phyloP scores from a whole-genome alignment of 2,329 filamentous ascomycete genomes.

The Colletotrichum sp. region DNA sequence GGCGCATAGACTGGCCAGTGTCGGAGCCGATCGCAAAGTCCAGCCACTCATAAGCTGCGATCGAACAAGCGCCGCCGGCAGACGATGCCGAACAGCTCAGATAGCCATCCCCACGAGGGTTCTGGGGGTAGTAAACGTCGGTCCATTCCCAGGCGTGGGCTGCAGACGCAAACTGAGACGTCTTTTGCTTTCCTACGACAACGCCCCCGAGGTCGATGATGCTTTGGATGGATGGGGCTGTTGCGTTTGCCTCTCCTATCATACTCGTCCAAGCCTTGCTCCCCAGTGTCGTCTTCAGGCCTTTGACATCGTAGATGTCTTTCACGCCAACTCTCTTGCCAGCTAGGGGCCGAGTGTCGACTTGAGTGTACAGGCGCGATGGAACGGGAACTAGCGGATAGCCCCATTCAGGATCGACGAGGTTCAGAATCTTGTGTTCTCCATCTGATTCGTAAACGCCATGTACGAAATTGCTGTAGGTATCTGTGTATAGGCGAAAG shows the following conservation, averaged over 20 bases:
- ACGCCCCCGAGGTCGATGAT: not conserved
- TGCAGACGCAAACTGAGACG: not conserved
- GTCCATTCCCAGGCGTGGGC: not conserved
- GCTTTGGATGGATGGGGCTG: not conserved
- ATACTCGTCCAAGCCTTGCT: not conserved
- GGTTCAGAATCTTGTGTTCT: not conserved
- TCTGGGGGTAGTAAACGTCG: not conserved
- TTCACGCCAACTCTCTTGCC: not conserved
- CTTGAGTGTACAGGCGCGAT: not conserved
- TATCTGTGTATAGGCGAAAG: not conserved
- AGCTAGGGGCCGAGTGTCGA: fast-evolving
- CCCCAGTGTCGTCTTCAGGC: not conserved
- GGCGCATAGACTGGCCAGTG: not conserved
- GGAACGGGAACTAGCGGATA: fast-evolving
- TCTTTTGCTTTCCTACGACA: not conserved
- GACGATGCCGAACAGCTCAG: not conserved
- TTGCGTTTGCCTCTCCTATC: not conserved
- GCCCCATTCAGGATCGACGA: not conserved
- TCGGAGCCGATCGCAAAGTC: not conserved
- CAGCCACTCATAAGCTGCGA: not conserved
- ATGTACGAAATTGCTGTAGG: not conserved
- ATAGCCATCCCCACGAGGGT: not conserved
- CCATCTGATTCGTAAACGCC: not conserved
- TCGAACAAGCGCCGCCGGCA: not conserved
- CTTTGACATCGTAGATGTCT: not conserved